A percentile compares a stretch with the other conserved stretches of the same genome.
These are phyloP conservation scores for Ceratocystiopsis minuta DNA, from an alignment of 2,329 filamentous ascomycete genomes.

Conservation along the genomic window DNA sequence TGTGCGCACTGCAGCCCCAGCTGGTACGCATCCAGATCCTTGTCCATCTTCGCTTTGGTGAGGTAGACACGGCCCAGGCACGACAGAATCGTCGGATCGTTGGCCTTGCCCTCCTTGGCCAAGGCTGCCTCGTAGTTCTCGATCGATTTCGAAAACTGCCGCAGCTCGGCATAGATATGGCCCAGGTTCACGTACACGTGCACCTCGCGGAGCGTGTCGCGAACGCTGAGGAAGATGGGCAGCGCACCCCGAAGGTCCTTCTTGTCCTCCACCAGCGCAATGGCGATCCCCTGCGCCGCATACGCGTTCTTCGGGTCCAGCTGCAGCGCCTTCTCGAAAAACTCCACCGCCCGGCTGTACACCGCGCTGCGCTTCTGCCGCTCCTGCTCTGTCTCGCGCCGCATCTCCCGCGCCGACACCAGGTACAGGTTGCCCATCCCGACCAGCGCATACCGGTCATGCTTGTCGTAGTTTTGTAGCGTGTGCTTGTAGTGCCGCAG, in stretches of 20 bases:
- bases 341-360: constrained; percentile 87
- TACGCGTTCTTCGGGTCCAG: constrained; percentile 93
- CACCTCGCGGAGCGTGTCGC: constrained; percentile 75
- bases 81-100: constrained; percentile 62
- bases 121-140: constrained; percentile 86
- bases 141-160: constrained; percentile 79
- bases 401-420: constrained; percentile 80
- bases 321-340: constrained; percentile 92
- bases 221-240: constrained; percentile 74
- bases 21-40: constrained; percentile 37
- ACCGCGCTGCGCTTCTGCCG: constrained; percentile 76
- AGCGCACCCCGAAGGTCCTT: constrained; percentile 73
- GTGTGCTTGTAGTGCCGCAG: constrained; percentile 94
- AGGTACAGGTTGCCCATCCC: constrained; percentile 94
- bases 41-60: constrained; percentile 51
- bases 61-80: constrained; percentile 82
- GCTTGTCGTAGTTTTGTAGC: constrained; percentile 84
- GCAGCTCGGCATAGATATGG: constrained; percentile 78
- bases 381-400: constrained; percentile 71
- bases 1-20: constrained; percentile 42
- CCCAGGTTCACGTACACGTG: constrained; percentile 86
- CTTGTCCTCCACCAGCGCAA: constrained; percentile 84
- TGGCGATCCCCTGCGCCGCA: constrained; percentile 87
- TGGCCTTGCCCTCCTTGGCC: constrained; percentile 53
- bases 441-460: constrained; percentile 89